phyloP scores from a whole-genome alignment of 78 protist genomes.

The Dictyostelium discoideum region DNA sequence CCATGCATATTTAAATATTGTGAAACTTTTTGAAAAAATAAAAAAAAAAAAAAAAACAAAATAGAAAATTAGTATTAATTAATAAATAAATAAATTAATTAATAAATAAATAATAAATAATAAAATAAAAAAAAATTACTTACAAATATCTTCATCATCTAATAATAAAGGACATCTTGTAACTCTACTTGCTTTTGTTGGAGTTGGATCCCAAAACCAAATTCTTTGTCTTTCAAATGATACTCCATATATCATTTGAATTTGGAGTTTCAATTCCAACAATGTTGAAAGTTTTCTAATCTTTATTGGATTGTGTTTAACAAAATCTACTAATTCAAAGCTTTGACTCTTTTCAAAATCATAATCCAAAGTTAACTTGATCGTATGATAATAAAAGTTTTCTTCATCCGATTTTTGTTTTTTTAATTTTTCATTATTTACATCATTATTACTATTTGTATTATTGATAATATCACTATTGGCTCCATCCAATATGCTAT shows the following conservation, averaged over 20 bases:
- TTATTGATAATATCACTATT: background rate
- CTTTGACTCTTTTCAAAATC: conserved; percentile 54
- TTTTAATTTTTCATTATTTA: conserved; percentile 24
- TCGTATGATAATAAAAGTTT: conserved; percentile 61
- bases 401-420: conserved; percentile 73
- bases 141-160: conserved; percentile 77
- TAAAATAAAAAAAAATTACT: background rate
- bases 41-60: too few relatives aligned
- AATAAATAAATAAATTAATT: background rate
- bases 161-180: conserved; percentile 60
- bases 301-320: conserved; percentile 54
- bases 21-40: background rate
- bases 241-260: conserved; percentile 74
- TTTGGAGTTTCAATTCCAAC: conserved; percentile 64
- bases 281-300: conserved; percentile 58
- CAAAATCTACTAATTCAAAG: conserved; percentile 62
- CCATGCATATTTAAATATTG: conserved; percentile 54
- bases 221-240: conserved; percentile 78
- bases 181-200: conserved; percentile 38
- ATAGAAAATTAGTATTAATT: background rate
- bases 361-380: conserved; percentile 68
- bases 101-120: background rate
- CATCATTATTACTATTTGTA: background rate
- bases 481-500: background rate
- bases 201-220: conserved; percentile 76